Conservation (phyloP, 805 yeast species). For the Candida piceae region DNA sequence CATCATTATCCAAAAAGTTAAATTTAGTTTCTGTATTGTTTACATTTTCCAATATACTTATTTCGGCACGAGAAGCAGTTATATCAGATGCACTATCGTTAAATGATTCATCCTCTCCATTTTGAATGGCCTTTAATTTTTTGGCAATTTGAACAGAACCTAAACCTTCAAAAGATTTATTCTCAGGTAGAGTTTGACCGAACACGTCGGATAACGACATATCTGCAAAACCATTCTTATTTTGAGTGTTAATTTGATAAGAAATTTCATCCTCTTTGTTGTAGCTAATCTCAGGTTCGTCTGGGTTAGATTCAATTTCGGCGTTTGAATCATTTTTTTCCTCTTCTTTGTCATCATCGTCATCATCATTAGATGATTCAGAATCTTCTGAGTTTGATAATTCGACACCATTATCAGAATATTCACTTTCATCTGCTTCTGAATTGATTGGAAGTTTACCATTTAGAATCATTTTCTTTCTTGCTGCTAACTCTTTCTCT, state of each 20-base stretch:
- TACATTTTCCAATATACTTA: neutral
- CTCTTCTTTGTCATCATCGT: conserved; percentile 18
- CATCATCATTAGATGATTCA: conserved; percentile 4
- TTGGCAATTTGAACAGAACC: conserved; percentile 13
- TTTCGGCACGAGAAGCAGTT: neutral
- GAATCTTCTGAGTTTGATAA: no score
- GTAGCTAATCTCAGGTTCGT: conserved; percentile 12
- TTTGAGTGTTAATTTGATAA: neutral
- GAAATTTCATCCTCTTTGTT: conserved; percentile 6
- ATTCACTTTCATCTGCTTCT: conserved; percentile 29
- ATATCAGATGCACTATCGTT: conserved; percentile 19
- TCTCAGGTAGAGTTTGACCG: conserved; percentile 19
- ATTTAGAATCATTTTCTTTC: conserved; percentile 10
- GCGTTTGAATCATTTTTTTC: conserved; percentile 20
- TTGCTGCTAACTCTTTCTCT: conserved; percentile 12
- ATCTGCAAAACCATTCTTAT: conserved; percentile 7
- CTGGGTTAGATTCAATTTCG: conserved; percentile 17
- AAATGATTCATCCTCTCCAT: conserved; percentile 5
- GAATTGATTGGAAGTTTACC: conserved; percentile 16
- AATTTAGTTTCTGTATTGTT: conserved; percentile 1
- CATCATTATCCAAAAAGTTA: conserved; percentile 9
- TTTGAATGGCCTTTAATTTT: conserved; percentile 13
- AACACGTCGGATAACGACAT: conserved; percentile 24
- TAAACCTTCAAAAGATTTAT: conserved; percentile 18
- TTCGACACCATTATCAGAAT: conserved; percentile 20